Conservation (phyloP, 139 green algal species). For the Nannochloris sp. region DNA sequence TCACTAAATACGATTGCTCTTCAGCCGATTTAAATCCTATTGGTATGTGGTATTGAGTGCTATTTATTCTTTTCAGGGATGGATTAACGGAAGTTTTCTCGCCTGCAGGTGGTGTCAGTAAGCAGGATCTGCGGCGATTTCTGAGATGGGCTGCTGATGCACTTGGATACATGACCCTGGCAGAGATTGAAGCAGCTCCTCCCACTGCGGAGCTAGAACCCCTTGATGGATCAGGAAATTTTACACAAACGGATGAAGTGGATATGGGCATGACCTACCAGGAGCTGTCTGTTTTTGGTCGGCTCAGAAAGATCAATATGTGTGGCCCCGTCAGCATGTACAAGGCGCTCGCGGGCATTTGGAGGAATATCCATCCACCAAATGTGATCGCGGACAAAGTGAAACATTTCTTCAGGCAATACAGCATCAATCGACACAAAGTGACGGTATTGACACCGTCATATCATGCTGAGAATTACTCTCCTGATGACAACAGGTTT, state of each 20-base stretch:
- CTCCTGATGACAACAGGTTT: conserved; percentile 90
- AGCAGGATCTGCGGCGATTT: conserved; percentile 69
- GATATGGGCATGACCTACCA: conserved; percentile 97
- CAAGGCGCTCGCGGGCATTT: conserved; percentile 34
- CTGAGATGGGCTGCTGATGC: conserved; percentile 67
- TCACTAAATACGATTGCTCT: conserved; percentile 92
- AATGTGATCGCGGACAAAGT: conserved; percentile 56
- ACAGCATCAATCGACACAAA: conserved; percentile 95
- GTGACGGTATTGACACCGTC: conserved; percentile 89
- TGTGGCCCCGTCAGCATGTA: conserved; percentile 90
- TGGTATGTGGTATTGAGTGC: background rate
- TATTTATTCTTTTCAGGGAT: background rate
- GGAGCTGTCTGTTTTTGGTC: conserved; percentile 82
- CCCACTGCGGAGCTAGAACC: conserved; percentile 95
- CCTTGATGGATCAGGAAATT: conserved; percentile 30
- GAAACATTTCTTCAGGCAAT: conserved; percentile 93
- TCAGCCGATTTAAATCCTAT: conserved; percentile 96
- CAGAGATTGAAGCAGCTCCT: conserved; percentile 64
- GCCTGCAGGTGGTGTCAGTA: conserved; percentile 52
- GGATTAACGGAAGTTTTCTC: background rate
- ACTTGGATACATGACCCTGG: conserved; percentile 71
- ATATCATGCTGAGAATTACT: conserved; percentile 96
- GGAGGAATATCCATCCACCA: conserved; percentile 38
- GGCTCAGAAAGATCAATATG: conserved; percentile 76
- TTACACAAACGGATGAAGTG: conserved; percentile 71